Evolutionary conservation across 805 yeast species (phyloP), one percentile per base, ranked within the genome.

Genomic region (Blastobotrys mokoenaii): DNA sequence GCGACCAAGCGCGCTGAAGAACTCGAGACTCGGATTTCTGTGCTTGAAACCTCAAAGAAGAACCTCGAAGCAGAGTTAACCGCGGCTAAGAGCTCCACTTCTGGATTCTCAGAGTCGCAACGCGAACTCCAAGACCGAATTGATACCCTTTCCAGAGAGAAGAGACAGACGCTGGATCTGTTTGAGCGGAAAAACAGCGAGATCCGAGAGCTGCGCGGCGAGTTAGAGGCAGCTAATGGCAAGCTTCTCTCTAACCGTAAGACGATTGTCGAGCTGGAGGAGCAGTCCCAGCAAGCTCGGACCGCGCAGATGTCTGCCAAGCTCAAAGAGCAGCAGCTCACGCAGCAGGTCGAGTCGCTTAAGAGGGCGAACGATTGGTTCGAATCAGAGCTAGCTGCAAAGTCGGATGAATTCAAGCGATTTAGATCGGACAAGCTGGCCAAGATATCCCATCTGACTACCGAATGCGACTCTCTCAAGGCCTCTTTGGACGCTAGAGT

Each of bases 331-430:
- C 70, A 70, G 44, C 60, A 65, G 32, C 51, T 68, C 5, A 61
- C 61, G 30, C 74, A 68, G 44, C 78, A 76, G 43, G 44, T 73
- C 4, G 68, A 65, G 18, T 59, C 66, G n/a, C 51, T 69, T 14
- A 62, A 68, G 15, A 60, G 64, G 32, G 65, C 62, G 43, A 74
- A 68, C 47, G 68, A 64, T 14, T 62, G 71, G 61, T 54, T 74
- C 2, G 70, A 76, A 34, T 49, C 61, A 3, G 69, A 70, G 46
- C 55, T 74, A 14, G 56, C 60, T 14, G 47, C 60, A 3, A 60
- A 64, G 35, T 50, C 60, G 15, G 52, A 58, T 31, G 69, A 68
- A 33, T 61, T 66, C 41, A 51, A 49, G 55, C 58, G 15, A 52
- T 47, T 48, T 50, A 30, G 69, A 10, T 50, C 54, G 25, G 66